phyloP scores from a whole-genome alignment of 2,329 filamentous ascomycete genomes.

The Cladosporium sp. region DNA sequence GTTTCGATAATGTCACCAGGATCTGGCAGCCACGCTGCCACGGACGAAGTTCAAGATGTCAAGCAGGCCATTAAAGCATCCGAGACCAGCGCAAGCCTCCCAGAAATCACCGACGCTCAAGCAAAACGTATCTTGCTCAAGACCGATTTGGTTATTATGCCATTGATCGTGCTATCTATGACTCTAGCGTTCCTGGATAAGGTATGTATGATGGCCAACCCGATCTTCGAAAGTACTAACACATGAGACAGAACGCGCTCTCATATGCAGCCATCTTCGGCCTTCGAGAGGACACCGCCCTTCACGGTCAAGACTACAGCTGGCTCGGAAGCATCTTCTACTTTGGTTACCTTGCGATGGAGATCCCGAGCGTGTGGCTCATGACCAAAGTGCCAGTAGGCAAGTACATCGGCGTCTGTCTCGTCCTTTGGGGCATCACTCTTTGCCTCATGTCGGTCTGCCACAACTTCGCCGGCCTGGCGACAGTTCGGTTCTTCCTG shows the following conservation, averaged over 20 bases:
- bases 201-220: neutral
- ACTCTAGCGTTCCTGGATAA: neutral
- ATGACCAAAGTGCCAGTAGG: slow-evolving; percentile 62
- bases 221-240: neutral
- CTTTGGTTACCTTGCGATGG: slow-evolving; percentile 61
- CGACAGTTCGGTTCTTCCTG: slow-evolving; percentile 63
- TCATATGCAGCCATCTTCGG: slow-evolving; percentile 64
- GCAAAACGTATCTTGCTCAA: neutral
- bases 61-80: neutral
- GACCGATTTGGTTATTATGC: neutral
- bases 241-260: slow-evolving; percentile 18
- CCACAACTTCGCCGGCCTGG: slow-evolving; percentile 57
- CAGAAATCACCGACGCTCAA: neutral
- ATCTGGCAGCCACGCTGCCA: neutral
- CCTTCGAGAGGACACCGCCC: slow-evolving; percentile 55
- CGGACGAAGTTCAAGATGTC: neutral
- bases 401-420: slow-evolving; percentile 57
- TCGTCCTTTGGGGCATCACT: slow-evolving; percentile 65
- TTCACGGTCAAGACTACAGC: slow-evolving; percentile 64
- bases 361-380: slow-evolving; percentile 59
- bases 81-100: neutral
- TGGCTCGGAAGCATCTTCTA: slow-evolving; percentile 65
- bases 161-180: neutral
- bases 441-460: slow-evolving; percentile 60
- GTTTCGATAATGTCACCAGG: neutral